Evolutionary conservation across 306 rosid species (phyloP), one percentile per base, ranked within the genome.

Genomic region (Vigna angularis): DNA sequence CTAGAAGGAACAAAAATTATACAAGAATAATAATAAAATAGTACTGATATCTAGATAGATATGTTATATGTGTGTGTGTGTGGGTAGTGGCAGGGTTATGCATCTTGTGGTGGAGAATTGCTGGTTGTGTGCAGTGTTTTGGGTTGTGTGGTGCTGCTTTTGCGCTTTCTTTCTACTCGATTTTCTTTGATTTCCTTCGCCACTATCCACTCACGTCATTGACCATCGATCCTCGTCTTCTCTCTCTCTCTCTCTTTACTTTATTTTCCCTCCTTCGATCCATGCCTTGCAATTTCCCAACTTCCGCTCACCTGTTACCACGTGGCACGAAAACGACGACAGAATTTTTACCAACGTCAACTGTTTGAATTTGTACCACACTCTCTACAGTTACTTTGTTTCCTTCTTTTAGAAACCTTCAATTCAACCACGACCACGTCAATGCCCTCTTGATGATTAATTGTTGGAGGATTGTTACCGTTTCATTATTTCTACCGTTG

Each of bases 91-190:
- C 79, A 44, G 78, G 67, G 57, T 28, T 83, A 34, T 40, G 45
- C 11, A 28, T 80, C 78, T 71, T 89, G 93, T 91, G 96, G 91
- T 70, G 79, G 78, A 87, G 71, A 86, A 72, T 91, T 67, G 88
- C 73, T 76, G 59, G 5, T 22, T 71, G 20, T 70, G 64, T 57
- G 24, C 22, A 70, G 76, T 48, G 73, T 47, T 20, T 57, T 71
- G 73, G 7, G 85, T 49, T 83, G 49, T 79, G 80, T 62, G 84
- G 90, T 82, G 77, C 57, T 55, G 84, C 47, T 86, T 74, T 22
- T 22, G 5, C 61, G 57, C 57, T 78, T 77, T 32, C 32, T 77
- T 61, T 34, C 9, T 30, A 51, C 47, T 34, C 6, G 3, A 62
- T 63, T 63, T 64, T 64, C 47, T 63, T 63, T 63, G 12, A 22